Conservation (phyloP, 1,284 basidiomycete genomes). For the Peniophora sp. region DNA sequence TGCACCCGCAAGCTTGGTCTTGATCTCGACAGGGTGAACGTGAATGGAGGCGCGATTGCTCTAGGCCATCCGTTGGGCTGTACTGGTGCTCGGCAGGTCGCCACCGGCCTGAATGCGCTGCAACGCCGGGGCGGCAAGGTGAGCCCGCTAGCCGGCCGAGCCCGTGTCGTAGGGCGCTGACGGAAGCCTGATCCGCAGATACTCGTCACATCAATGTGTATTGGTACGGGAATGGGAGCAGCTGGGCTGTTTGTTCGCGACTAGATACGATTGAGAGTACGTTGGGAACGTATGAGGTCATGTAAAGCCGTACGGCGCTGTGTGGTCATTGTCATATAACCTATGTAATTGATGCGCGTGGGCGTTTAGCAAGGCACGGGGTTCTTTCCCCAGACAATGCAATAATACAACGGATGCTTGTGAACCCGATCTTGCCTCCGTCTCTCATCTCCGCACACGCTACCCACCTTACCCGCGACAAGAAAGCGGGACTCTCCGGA, state of each 20-base stretch:
- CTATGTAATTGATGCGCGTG: no score
- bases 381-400: no score
- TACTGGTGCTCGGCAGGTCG: conserved; percentile 84
- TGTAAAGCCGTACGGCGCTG: no score
- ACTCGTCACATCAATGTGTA: conserved; percentile 80
- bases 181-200: conserved; percentile 31
- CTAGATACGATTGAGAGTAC: conserved; percentile 12
- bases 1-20: conserved; percentile 68
- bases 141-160: conserved; percentile 7
- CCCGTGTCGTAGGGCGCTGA: background rate
- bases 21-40: conserved; percentile 72
- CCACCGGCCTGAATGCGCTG: conserved; percentile 81
- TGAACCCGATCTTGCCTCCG: conserved; percentile 8
- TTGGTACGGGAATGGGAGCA: conserved; percentile 86
- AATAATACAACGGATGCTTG: no score
- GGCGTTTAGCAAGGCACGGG: no score
- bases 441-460: conserved; percentile 3
- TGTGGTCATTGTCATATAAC: no score
- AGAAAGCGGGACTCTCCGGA: no score
- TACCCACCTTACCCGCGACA: no score
- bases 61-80: conserved; percentile 85
- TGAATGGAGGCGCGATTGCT: conserved; percentile 87
- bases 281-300: no score
- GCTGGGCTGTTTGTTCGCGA: conserved; percentile 67
- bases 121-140: conserved; percentile 74